Conservation (phyloP, 2,329 filamentous ascomycete species). For the Pochonia chlamydosporia region DNA sequence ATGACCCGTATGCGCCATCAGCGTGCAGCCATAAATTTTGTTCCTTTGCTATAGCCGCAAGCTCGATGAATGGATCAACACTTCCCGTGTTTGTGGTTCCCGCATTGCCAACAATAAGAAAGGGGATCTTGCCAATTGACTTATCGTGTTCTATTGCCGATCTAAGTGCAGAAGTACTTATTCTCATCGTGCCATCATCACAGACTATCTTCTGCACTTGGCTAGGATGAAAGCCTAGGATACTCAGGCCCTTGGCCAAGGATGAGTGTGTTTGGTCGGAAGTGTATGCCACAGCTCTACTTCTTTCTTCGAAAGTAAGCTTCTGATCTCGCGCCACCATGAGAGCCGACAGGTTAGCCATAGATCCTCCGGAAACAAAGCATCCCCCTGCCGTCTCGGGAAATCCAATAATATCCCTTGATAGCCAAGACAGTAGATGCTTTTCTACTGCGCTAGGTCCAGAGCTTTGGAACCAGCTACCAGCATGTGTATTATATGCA, state of each 20-base stretch:
- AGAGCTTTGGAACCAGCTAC: slow-evolving; percentile 15
- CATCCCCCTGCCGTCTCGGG: slow-evolving; percentile 14
- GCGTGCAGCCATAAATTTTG: slow-evolving; percentile 18
- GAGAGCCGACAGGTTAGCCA: slow-evolving; percentile 19
- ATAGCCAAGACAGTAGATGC: slow-evolving; percentile 17
- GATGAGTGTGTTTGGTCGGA: slow-evolving; percentile 15
- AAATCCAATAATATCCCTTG: slow-evolving; percentile 10
- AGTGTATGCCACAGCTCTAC: slow-evolving; percentile 11
- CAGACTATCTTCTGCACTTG: slow-evolving; percentile 9
- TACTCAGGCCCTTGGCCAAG: slow-evolving; percentile 9
- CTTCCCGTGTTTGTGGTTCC: slow-evolving; percentile 13
- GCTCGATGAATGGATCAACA: slow-evolving; percentile 9
- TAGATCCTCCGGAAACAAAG: slow-evolving; percentile 19
- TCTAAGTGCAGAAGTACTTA: slow-evolving; percentile 3
- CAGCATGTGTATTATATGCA: slow-evolving; percentile 16
- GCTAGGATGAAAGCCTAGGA: slow-evolving; percentile 9
- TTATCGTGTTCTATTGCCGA: slow-evolving; percentile 8
- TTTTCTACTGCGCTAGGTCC: slow-evolving; percentile 18
- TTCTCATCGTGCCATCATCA: slow-evolving; percentile 7
- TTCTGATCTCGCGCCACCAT: slow-evolving; percentile 14
- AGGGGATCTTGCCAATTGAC: slow-evolving; percentile 9
- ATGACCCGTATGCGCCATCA: slow-evolving; percentile 19
- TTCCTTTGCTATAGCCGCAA: slow-evolving; percentile 7
- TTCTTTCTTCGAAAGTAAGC: slow-evolving; percentile 10
- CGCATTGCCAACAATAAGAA: slow-evolving; percentile 11